Conservation (phyloP, 495 filamentous ascomycete species). For the Geoglossum glabrum region DNA sequence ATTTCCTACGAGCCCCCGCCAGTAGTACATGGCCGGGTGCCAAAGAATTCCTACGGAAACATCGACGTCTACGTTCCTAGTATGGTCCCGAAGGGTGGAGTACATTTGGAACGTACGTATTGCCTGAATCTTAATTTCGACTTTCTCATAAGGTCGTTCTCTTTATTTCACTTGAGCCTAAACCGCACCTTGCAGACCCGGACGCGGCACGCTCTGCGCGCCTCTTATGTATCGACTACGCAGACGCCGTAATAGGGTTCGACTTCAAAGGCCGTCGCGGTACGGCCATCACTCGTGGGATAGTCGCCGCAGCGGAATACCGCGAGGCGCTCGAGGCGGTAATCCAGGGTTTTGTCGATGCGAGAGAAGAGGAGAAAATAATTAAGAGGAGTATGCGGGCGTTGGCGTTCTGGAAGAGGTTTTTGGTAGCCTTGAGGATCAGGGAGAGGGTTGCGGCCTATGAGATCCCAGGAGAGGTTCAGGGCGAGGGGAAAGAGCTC, state of each 20-base stretch:
- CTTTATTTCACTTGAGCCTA: background rate
- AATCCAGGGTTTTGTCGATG: slow-evolving; percentile 39
- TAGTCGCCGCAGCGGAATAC: slow-evolving; percentile 51
- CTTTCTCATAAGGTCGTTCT: background rate
- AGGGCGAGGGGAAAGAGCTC: background rate
- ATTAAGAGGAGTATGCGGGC: slow-evolving; percentile 33
- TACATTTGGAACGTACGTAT: slow-evolving; percentile 33
- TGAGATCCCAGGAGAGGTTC: slow-evolving; percentile 29
- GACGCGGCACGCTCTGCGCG: slow-evolving; percentile 52
- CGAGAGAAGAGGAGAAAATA: slow-evolving; percentile 34
- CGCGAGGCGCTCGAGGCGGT: slow-evolving; percentile 51
- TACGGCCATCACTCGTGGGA: slow-evolving; percentile 56
- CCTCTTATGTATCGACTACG: slow-evolving; percentile 66
- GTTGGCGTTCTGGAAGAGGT: slow-evolving; percentile 54
- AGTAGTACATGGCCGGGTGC: slow-evolving; percentile 52
- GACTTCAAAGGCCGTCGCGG: slow-evolving; percentile 63
- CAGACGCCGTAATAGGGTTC: slow-evolving; percentile 79
- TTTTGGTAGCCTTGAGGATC: slow-evolving; percentile 58
- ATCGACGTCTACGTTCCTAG: slow-evolving; percentile 78
- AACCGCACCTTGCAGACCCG: slow-evolving; percentile 21
- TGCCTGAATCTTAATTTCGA: background rate
- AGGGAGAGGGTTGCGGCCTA: slow-evolving; percentile 52
- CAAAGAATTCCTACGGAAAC: slow-evolving; percentile 76
- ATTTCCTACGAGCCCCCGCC: slow-evolving; percentile 53
- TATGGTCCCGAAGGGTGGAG: slow-evolving; percentile 74